Evolutionary conservation across 495 filamentous ascomycete genomes (phyloP).

Genomic region (Neurospora sp.): DNA sequence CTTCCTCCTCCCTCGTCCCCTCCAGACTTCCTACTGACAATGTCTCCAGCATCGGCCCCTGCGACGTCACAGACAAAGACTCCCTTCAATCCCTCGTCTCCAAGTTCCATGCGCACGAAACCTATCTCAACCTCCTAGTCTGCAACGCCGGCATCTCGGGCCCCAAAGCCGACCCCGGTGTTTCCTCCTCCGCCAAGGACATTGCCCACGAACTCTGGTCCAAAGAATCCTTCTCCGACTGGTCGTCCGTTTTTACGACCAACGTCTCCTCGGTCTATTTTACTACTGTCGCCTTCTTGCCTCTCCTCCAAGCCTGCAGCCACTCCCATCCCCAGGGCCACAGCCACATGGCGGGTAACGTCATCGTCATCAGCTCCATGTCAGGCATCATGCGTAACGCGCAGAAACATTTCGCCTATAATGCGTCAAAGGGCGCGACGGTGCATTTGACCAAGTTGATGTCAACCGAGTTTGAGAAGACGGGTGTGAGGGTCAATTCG

Average conservation of each 20-base stretch:
- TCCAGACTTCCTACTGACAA: background rate
- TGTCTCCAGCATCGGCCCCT: slow-evolving; percentile 25
- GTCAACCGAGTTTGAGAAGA: slow-evolving; percentile 40
- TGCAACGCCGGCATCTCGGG: slow-evolving; percentile 46
- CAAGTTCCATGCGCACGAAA: slow-evolving; percentile 30
- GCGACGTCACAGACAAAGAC: slow-evolving; percentile 53
- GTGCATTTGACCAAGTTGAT: slow-evolving; percentile 52
- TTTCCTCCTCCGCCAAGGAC: slow-evolving; percentile 29
- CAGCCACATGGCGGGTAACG: background rate
- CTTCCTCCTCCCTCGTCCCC: no score
- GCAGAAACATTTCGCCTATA: slow-evolving; percentile 48
- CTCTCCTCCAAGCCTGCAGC: slow-evolving; percentile 36
- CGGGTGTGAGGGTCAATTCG: slow-evolving; percentile 47
- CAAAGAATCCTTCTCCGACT: slow-evolving; percentile 34
- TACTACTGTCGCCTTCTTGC: slow-evolving; percentile 50
- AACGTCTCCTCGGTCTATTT: slow-evolving; percentile 51
- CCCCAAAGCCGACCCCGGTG: slow-evolving; percentile 26
- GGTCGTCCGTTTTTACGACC: slow-evolving; percentile 41
- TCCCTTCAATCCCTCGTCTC: slow-evolving; percentile 38
- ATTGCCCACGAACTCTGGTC: slow-evolving; percentile 35
- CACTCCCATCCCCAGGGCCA: slow-evolving; percentile 25
- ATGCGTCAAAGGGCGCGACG: slow-evolving; percentile 47
- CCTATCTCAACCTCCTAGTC: slow-evolving; percentile 49
- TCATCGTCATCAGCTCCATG: slow-evolving; percentile 43
- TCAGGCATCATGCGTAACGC: slow-evolving; percentile 42